Evolutionary conservation across 1,284 basidiomycete genomes (phyloP).

Genomic region (Ceratobasidium sp.): DNA sequence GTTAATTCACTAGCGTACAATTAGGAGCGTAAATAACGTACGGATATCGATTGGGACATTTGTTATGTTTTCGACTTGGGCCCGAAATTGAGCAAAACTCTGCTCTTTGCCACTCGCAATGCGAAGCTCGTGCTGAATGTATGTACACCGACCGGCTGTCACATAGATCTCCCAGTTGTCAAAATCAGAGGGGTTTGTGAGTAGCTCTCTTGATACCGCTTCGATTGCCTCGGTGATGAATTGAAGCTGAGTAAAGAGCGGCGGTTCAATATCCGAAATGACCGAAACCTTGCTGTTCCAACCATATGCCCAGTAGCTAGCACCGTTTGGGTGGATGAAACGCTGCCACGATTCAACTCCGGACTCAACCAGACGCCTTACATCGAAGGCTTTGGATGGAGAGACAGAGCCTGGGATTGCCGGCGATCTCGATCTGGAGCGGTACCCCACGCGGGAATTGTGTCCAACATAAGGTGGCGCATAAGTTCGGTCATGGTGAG

Average conservation of each 20-base stretch:
- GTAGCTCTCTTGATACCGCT: not conserved
- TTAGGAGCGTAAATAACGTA: not conserved
- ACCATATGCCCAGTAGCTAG: not conserved
- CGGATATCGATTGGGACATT: not conserved
- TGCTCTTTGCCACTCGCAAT: not conserved
- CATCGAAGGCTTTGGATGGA: no score
- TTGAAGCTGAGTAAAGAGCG: not conserved
- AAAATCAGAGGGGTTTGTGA: not conserved
- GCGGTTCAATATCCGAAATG: conserved; percentile 16
- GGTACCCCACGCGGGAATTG: no score
- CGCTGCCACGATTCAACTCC: not conserved
- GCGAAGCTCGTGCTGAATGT: not conserved
- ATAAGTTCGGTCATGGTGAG: no score
- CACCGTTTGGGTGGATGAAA: conserved; percentile 13
- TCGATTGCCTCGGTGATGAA: not conserved
- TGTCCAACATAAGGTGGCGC: no score
- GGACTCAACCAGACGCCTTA: not conserved
- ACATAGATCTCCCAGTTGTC: not conserved
- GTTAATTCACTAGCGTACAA: not conserved
- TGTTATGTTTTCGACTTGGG: not conserved
- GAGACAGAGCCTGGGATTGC: no score
- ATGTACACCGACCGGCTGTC: not conserved
- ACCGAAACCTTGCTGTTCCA: not conserved
- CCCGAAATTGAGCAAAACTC: not conserved
- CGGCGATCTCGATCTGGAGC: no score